Percentiles rank a stretch among this genome's conserved stretches.
phyloP scores from a whole-genome alignment of 768 basidiomycete species.

The Lactarius sp. region DNA sequence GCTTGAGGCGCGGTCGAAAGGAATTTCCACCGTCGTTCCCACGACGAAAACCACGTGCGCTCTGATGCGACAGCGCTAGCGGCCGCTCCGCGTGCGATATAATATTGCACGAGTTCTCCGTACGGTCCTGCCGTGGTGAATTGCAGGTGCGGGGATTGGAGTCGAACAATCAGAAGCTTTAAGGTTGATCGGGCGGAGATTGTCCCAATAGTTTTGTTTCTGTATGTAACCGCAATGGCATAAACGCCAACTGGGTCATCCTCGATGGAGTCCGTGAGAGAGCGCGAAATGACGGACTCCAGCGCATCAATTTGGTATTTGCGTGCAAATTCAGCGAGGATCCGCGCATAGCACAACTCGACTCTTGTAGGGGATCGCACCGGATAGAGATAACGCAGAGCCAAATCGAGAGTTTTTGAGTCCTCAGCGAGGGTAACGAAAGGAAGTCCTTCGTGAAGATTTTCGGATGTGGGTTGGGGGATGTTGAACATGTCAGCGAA shows the following conservation, averaged over 20 bases:
- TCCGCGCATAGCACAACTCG: not conserved
- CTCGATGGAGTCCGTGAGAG: constrained; percentile 6
- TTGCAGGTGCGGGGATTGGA: not conserved
- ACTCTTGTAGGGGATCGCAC: not conserved
- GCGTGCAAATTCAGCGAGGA: constrained; percentile 14
- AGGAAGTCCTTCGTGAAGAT: not conserved
- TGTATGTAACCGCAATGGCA: constrained; percentile 6
- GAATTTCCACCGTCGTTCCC: not conserved
- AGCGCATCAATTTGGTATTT: constrained; percentile 20
- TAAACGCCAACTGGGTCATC: constrained; percentile 19
- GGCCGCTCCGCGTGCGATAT: not conserved
- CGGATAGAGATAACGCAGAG: constrained; percentile 19
- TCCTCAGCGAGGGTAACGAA: constrained; percentile 6
- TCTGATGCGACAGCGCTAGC: not conserved
- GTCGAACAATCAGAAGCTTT: not conserved
- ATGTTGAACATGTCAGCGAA: constrained; percentile 20
- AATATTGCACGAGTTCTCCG: not conserved
- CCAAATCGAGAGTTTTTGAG: constrained; percentile 7
- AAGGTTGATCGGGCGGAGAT: constrained; percentile 1
- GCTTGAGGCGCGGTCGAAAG: too few species aligned
- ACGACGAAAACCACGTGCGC: not conserved
- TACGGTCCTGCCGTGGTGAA: not conserved
- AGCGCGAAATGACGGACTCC: not conserved
- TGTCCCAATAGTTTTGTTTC: not conserved
- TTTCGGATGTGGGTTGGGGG: not conserved